Conservation (phyloP, 495 filamentous ascomycete species). For the Tuber magnatum region DNA sequence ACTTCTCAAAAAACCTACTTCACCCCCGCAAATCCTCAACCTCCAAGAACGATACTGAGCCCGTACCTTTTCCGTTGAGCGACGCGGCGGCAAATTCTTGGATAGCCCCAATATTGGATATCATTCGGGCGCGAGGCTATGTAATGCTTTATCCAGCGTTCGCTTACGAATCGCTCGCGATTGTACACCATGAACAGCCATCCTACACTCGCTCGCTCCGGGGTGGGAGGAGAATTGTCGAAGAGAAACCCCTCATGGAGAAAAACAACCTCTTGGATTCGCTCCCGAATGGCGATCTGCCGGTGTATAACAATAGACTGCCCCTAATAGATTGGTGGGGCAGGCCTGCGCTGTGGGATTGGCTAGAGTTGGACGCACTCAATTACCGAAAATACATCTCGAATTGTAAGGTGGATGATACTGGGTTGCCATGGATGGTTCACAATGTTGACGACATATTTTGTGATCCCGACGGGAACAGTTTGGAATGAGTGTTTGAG, state of each 20-base stretch:
- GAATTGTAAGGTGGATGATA: conserved; percentile 11
- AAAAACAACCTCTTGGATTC: conserved; percentile 27
- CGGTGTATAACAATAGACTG: conserved; percentile 17
- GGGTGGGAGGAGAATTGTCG: neutral
- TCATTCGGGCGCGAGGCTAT: conserved; percentile 57
- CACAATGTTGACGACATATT: conserved; percentile 29
- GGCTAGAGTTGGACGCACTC: conserved; percentile 28
- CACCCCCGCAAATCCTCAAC: conserved; percentile 7
- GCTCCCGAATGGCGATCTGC: conserved; percentile 22
- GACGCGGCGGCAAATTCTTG: conserved; percentile 44
- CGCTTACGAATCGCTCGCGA: conserved; percentile 46
- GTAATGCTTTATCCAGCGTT: conserved; percentile 56
- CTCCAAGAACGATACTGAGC: conserved; percentile 16
- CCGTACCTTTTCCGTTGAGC: conserved; percentile 18
- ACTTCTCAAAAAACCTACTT: conserved; percentile 40
- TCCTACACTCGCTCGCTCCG: conserved; percentile 23
- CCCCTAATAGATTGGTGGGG: conserved; percentile 32
- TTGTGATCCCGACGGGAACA: conserved; percentile 28
- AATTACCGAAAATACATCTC: conserved; percentile 21
- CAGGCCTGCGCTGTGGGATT: conserved; percentile 20
- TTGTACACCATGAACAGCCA: conserved; percentile 52
- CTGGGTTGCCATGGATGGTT: neutral
- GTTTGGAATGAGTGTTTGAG: conserved; percentile 13
- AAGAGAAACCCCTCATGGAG: conserved; percentile 29
- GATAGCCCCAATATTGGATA: conserved; percentile 55